These are phyloP conservation scores for Buddleja alternifolia DNA, from an alignment of 257 asterid species.

Conservation along the genomic window DNA sequence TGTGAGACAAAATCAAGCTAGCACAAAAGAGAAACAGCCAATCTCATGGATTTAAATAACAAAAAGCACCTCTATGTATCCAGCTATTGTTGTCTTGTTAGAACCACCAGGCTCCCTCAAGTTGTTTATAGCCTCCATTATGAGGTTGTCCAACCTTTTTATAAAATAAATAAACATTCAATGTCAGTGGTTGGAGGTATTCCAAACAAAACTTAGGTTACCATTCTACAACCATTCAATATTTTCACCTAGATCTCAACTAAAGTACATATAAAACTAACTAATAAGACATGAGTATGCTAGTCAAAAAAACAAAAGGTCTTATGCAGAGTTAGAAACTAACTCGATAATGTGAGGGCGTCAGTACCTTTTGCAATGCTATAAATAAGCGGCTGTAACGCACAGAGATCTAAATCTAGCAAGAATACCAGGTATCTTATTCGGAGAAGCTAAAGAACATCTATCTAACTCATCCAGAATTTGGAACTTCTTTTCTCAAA, in stretches of 20 bases:
- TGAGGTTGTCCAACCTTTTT: slow-evolving; percentile 86
- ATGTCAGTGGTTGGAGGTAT: slow-evolving; percentile 25
- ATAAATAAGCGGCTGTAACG: not conserved
- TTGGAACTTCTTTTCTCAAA: slow-evolving; percentile 19
- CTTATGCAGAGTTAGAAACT: slow-evolving; percentile 1
- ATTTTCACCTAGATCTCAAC: slow-evolving; percentile 10
- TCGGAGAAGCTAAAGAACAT: slow-evolving; percentile 11
- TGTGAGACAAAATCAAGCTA: slow-evolving; percentile 12
- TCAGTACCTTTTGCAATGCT: not conserved
- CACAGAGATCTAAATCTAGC: slow-evolving; percentile 16
- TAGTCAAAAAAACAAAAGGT: not conserved
- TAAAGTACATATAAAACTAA: not conserved
- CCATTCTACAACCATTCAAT: not conserved
- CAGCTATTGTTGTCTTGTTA: slow-evolving; percentile 80
- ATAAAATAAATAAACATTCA: slow-evolving; percentile 30
- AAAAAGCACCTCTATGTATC: slow-evolving; percentile 79
- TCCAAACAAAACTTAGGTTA: slow-evolving; percentile 28
- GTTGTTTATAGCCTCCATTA: slow-evolving; percentile 85
- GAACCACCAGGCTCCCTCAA: slow-evolving; percentile 88
- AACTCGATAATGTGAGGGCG: not conserved
- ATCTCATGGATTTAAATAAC: slow-evolving; percentile 18
- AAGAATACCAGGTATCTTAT: slow-evolving; percentile 16
- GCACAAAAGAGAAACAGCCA: not conserved
- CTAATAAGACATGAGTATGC: slow-evolving; percentile 6
- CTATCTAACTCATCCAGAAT: slow-evolving; percentile 7